Base-by-base conservation (phyloP, 108 stramenopile genomes). In the Skeletonema menzelii region DNA sequence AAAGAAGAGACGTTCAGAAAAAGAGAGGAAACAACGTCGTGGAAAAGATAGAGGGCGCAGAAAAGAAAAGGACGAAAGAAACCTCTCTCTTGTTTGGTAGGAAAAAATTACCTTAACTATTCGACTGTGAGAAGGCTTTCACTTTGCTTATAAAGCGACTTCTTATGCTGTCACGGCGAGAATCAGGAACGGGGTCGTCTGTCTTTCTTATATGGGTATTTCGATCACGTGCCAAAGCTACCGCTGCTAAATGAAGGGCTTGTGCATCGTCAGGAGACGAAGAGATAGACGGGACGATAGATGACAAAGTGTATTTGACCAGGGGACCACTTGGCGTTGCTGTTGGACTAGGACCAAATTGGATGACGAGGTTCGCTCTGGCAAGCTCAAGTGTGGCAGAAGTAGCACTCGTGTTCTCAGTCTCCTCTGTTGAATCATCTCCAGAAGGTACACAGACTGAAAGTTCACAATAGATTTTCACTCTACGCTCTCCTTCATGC, bases 291-390 rank as follows among this genome's bases (percentile, higher is more conserved):
- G 84, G 76, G 31, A 62, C 66, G 20, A 81, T 67, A 64, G 73
- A 65, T 55, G 77, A 67, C 28, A 79, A 64, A 3, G 61, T 68
- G 53, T 69, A 85, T 63, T 82, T 82, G 14, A 61, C 56, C 37
- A 79, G 59, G 47, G 79, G 79, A 15, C 79, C 79, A 35, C 67
- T 73, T 14, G 79, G 79, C 12, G 79, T 80, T 30, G 79, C 73
- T 15, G 77, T 66, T 6, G 81, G 82, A 46, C 82, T 61, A 1
- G 90, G 87, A 5, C 80, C 68, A 75, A 91, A 91, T 20, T 83
- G 69, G 56, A 91, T 79, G 17, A 79, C 65, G 4, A 84, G 67
- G 32, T 63, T 59, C 13, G 87, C 72, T 28, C 84, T 63, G 8
- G 88, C 90, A 44, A 91, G 65, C 64, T 86, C 72, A 66, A 63